Base-by-base conservation (phyloP, 148 eudicot species). In the Dianthus caryophyllus region DNA sequence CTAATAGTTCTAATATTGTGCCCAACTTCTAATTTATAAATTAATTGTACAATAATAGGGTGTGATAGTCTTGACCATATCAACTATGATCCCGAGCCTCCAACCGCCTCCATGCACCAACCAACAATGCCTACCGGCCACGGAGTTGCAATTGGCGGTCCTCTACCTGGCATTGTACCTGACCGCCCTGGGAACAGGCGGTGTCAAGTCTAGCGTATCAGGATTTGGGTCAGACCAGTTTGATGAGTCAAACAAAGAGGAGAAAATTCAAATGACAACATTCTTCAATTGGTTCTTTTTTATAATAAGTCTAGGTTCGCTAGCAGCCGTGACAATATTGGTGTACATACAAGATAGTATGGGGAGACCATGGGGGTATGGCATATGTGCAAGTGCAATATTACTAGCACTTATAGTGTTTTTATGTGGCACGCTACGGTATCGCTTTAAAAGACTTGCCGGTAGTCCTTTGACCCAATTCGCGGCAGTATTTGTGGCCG, bases 261-360 rank as follows among this genome's bases (percentile, higher is more conserved):
- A 87, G 64, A 59, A 67, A 22, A 20, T 14, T 0, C 82, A 76
- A 7, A 84, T 87, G 91, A 66, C 75, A 9, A 75, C 56, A 15
- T 87, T 87, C 73, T 87, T 87, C 78, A 82, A 76, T 70, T 84
- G 92, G 88, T 87, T 84, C 79, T 84, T 76, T 70, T 84, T 81
- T 79, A 71, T 78, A 73, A 84, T 84, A 69, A 84, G 78, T 67
- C 12, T 81, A 15, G 87, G 87, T 14, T 80, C 87, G 6, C 70
- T 84, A 13, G 43, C 43, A 9, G 87, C 87, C 5, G 87, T 84
- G 41, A 81, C 87, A 2, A 43, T 84, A 4, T 77, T 84, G 47
- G 87, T 84, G 5, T 84, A 84, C 76, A 81, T 84, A 18, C 87
- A 84, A 63, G 87, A 84, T 52, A 66, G 78, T 11, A 20, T 84